Base-by-base conservation (phyloP, 2,329 filamentous ascomycete species). In the Trichoderma brevicompactum region DNA sequence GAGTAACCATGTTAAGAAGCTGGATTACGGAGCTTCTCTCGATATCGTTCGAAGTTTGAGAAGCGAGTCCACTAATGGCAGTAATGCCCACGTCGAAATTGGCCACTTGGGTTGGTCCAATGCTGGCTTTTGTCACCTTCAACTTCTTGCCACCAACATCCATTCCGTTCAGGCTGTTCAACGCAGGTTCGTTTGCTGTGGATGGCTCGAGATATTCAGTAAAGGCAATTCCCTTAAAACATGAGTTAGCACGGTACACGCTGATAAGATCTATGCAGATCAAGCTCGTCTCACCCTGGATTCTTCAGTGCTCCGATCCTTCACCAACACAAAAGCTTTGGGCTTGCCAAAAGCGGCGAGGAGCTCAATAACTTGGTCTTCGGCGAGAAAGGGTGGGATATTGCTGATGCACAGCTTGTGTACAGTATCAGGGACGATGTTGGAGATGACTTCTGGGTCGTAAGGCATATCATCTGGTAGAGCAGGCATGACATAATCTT, bases 1-100 rank as follows among this genome's bases (percentile, higher is more conserved):
- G 85, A 0, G 95, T 99, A 41, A 99, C 94, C 95, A 99, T 99
- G 81, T 99, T 99, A 74, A 99, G 86, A 68, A 99, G 82, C 79
- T 97, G 94, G 67, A 99, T 77, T 15, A 99, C 94, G 64, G 92
- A 87, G 69, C 91, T 91, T 67, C 89, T 88, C 71, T 96, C 93
- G 40, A 91, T 82, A 67, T 94, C 91, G 64, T 85, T 85, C 43
- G 91, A 90, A 3, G 89, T 92, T 19, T 95, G 96, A 65, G 94
- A 94, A 43, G 95, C 95, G 72, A 99, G 91, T 86, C 97, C 93
- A 58, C 94, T 96, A 89, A 99, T 98, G 68, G 95, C 95, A 71
- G 95, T 96, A 68, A 99, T 94, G 64, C 94, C 92, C 85, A 97
- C 96, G 74, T 99, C 95, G 46, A 96, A 86, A 68, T 93, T 93